phyloP scores from a whole-genome alignment of 2,329 filamentous ascomycete genomes.

The Exophiala xenobiotica region DNA sequence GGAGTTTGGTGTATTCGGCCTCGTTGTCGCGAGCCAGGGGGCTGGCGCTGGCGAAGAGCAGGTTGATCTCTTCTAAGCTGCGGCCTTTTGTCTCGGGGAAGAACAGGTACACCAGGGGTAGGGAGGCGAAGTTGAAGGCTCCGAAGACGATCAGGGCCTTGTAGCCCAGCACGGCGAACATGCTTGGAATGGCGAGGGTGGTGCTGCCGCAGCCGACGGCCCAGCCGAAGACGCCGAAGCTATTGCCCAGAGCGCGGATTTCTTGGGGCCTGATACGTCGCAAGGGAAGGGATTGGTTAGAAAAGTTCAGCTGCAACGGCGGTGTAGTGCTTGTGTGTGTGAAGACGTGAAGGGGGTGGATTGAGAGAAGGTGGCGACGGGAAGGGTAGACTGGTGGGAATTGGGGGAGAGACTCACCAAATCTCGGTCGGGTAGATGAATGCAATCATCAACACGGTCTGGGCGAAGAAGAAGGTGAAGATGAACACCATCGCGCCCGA shows the following conservation, averaged over 20 bases:
- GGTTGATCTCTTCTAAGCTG: slow-evolving; percentile 38
- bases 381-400: too few relatives aligned
- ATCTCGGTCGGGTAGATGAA: slow-evolving; percentile 36
- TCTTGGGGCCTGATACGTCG: slow-evolving; percentile 7
- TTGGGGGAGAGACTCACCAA: background rate
- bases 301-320: too few relatives aligned
- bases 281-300: background rate
- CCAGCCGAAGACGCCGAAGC: slow-evolving; percentile 16
- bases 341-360: too few relatives aligned
- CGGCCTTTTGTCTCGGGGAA: slow-evolving; percentile 39
- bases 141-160: slow-evolving; percentile 42
- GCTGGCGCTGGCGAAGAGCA: slow-evolving; percentile 5
- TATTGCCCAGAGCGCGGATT: slow-evolving; percentile 11
- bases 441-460: slow-evolving; percentile 13
- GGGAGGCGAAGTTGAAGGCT: slow-evolving; percentile 33
- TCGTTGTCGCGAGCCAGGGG: slow-evolving; percentile 1
- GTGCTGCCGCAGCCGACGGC: slow-evolving; percentile 11
- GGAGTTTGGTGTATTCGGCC: background rate
- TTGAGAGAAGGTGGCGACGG: too few relatives aligned
- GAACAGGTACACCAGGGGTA: slow-evolving; percentile 35
- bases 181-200: slow-evolving; percentile 36
- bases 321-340: too few relatives aligned
- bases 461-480: slow-evolving; percentile 17
- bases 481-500: slow-evolving; percentile 14
- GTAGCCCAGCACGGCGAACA: slow-evolving; percentile 37